These are phyloP conservation scores for Venturiaceae sp. DNA, from an alignment of 2,329 filamentous ascomycete species.

Conservation along the genomic window DNA sequence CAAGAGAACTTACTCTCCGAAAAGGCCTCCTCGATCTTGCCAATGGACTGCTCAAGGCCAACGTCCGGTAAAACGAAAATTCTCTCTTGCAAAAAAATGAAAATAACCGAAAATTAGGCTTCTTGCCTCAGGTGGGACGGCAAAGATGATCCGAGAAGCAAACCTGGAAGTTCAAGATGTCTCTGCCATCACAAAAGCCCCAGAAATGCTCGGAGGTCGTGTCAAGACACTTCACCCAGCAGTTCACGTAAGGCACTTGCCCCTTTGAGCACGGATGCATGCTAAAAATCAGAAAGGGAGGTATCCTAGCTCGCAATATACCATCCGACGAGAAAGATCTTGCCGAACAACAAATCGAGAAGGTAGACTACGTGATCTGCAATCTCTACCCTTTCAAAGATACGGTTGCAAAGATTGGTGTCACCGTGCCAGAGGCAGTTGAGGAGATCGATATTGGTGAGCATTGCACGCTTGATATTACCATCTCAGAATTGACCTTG, in stretches of 20 bases:
- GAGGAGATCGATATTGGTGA: constrained; percentile 94
- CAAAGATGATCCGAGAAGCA: constrained; percentile 93
- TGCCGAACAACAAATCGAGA: constrained; percentile 32
- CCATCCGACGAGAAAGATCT: constrained; percentile 96
- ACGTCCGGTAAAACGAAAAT: constrained; percentile 50
- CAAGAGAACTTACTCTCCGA: neutral
- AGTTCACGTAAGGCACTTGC: constrained; percentile 51
- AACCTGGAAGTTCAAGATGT: constrained; percentile 97
- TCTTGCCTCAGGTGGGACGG: constrained; percentile 88
- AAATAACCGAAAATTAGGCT: constrained; percentile 36
- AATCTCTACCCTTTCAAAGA: constrained; percentile 99
- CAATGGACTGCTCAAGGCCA: constrained; percentile 78
- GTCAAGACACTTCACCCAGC: constrained; percentile 97
- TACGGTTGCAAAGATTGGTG: constrained; percentile 92
- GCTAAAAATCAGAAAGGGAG: constrained; percentile 31
- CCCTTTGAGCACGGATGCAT: constrained; percentile 24
- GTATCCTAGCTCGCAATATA: constrained; percentile 88
- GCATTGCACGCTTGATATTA: neutral
- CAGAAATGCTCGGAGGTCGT: constrained; percentile 88
- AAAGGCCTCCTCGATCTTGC: constrained; percentile 71
- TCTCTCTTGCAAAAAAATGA: neutral
- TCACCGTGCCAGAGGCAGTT: constrained; percentile 91
- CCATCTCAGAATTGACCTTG: neutral
- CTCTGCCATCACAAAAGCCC: constrained; percentile 86
- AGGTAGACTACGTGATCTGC: constrained; percentile 53